Evolutionary conservation across 805 yeast species (phyloP).

Genomic region (Sugiyamaella boreocaroliniensis): DNA sequence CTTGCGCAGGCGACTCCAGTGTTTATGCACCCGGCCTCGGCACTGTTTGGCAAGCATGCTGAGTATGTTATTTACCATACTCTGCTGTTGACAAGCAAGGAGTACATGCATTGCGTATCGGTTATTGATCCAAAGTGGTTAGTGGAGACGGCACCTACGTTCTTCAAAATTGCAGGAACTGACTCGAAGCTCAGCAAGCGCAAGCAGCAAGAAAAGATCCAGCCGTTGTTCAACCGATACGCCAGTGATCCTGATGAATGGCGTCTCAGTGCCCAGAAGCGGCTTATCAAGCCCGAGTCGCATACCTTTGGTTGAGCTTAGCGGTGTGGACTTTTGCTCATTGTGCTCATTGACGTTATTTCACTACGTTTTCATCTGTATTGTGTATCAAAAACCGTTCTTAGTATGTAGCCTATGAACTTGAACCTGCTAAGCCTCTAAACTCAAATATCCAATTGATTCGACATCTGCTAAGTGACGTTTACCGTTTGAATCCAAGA

Average conservation of each 20-base stretch:
- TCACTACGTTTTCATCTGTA: no score
- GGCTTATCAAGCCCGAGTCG: constrained; percentile 9
- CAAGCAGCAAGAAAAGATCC: constrained; percentile 57
- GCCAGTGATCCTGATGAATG: constrained; percentile 62
- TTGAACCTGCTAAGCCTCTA: no score
- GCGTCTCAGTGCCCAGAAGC: constrained; percentile 52
- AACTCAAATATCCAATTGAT: no score
- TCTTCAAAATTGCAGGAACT: constrained; percentile 58
- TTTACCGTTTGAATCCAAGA: neutral
- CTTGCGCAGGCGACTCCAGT: constrained; percentile 41
- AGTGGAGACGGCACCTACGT: constrained; percentile 65
- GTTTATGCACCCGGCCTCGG: constrained; percentile 79
- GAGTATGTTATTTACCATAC: constrained; percentile 74
- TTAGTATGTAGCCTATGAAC: no score
- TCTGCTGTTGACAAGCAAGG: constrained; percentile 75
- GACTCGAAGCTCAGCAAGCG: constrained; percentile 39
- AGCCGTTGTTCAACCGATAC: constrained; percentile 60
- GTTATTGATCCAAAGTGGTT: constrained; percentile 68
- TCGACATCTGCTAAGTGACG: no score
- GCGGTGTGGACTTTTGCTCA: neutral
- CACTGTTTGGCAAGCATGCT: constrained; percentile 68
- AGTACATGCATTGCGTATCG: constrained; percentile 76
- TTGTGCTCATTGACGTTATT: neutral
- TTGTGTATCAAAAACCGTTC: no score
- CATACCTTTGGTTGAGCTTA: constrained; percentile 1